Evolutionary conservation across 371 early-diverging fungal species (phyloP).

Genomic region (Phascolomyces articulosus): DNA sequence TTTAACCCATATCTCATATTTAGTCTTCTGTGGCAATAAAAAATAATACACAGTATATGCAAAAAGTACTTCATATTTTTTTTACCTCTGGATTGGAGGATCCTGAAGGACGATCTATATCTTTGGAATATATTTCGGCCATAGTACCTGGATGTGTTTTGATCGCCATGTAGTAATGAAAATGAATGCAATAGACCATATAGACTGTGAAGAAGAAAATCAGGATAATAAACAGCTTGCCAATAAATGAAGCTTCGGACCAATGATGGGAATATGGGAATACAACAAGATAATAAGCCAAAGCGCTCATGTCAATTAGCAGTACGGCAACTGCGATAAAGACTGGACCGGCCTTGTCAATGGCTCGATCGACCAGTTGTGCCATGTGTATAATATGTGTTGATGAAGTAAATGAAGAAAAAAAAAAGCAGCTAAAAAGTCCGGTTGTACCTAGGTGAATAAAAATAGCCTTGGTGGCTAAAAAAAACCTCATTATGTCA

Average conservation of each 20-base stretch:
- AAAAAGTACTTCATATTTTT: no score
- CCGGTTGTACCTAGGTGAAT: no score
- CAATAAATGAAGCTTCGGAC: conserved; percentile 27
- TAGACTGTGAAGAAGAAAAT: conserved; percentile 48
- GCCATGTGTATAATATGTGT: conserved; percentile 27
- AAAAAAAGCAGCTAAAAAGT: background rate
- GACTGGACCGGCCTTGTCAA: conserved; percentile 56
- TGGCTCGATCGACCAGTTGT: conserved; percentile 53
- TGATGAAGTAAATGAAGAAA: background rate
- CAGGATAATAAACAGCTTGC: conserved; percentile 28
- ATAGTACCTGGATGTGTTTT: conserved; percentile 41
- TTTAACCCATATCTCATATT: background rate
- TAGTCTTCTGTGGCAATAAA: background rate
- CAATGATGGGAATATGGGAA: conserved; percentile 49
- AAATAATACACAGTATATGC: background rate
- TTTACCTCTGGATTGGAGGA: background rate
- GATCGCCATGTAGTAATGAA: conserved; percentile 66
- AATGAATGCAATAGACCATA: conserved; percentile 58
- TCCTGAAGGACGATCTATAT: background rate
- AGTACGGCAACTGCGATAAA: conserved; percentile 56
- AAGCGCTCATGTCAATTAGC: conserved; percentile 51
- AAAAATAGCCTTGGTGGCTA: no score
- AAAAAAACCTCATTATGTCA: no score
- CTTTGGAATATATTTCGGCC: background rate
- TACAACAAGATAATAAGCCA: conserved; percentile 50